These are phyloP conservation scores for Cymbidium sinense DNA, from an alignment of 106 monocot genomes.

Conservation along the genomic window DNA sequence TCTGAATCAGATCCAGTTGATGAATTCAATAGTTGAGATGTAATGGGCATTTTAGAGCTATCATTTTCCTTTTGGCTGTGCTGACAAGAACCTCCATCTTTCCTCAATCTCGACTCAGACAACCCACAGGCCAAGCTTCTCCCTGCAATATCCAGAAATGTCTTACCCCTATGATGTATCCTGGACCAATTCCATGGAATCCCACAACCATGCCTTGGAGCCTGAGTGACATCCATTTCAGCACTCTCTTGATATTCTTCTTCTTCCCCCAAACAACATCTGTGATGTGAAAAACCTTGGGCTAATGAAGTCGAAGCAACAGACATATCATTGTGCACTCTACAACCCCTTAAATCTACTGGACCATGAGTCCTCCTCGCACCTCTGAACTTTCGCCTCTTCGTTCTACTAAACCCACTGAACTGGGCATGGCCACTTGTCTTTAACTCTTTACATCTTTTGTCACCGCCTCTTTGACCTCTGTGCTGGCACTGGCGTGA, in stretches of 20 bases:
- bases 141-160: constrained; percentile 81
- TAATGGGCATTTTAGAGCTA: constrained; percentile 19
- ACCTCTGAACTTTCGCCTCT: constrained; percentile 36
- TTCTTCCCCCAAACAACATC: constrained; percentile 8
- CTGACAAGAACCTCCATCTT: constrained; percentile 22
- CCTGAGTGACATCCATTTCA: constrained; percentile 32
- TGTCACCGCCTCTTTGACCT: constrained; percentile 11
- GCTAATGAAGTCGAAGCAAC: constrained; percentile 30
- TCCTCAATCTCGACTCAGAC: constrained; percentile 62
- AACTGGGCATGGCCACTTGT: constrained; percentile 8
- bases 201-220: constrained; percentile 71
- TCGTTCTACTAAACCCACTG: constrained; percentile 31
- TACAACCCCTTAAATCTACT: constrained; percentile 15
- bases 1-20: constrained; percentile 70
- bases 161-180: constrained; percentile 77
- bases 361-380: constrained; percentile 23
- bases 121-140: constrained; percentile 83
- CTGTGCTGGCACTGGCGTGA: constrained; percentile 7
- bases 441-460: constrained; percentile 14
- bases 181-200: constrained; percentile 97
- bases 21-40: constrained; percentile 40
- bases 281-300: constrained; percentile 16
- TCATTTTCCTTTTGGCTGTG: constrained; percentile 28
- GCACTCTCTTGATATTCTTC: constrained; percentile 21
- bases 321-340: constrained; percentile 28